These are phyloP conservation scores for Pestalotiopsis sp. DNA, from an alignment of 2,329 filamentous ascomycete genomes.

Conservation along the genomic window DNA sequence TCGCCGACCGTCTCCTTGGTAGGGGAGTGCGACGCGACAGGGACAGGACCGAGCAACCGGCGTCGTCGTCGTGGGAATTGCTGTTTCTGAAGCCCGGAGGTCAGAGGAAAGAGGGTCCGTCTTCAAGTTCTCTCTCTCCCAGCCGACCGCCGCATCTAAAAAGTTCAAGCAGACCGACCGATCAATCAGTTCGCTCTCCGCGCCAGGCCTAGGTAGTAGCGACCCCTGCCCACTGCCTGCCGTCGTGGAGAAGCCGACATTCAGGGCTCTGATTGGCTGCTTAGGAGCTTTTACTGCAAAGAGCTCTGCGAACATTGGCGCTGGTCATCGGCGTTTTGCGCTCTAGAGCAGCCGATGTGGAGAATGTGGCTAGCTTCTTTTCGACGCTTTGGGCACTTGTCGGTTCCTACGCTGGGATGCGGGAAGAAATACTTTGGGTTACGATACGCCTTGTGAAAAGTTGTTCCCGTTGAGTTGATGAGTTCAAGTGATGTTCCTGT, in stretches of 20 bases:
- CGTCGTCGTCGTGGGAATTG: neutral
- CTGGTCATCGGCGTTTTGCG: conserved; percentile 9
- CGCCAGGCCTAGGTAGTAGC: neutral
- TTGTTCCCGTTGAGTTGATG: too few relatives aligned
- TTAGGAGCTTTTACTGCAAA: neutral
- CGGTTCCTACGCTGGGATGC: neutral
- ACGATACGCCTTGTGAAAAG: neutral
- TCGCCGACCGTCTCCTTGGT: conserved; percentile 42
- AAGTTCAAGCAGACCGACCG: conserved; percentile 5
- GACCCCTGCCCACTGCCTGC: conserved; percentile 8
- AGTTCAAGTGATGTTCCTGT: too few relatives aligned
- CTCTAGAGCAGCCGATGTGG: conserved; percentile 3
- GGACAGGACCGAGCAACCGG: neutral
- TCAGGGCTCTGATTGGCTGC: neutral
- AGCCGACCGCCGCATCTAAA: conserved; percentile 13
- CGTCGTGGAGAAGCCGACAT: neutral
- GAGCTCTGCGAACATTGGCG: neutral
- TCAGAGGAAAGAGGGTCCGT: neutral
- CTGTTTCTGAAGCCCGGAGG: neutral
- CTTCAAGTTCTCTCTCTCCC: conserved; percentile 2
- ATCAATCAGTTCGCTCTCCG: neutral
- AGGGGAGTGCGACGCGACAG: conserved; percentile 7
- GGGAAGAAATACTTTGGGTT: neutral
- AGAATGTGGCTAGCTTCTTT: neutral
- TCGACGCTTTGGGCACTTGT: neutral